These are phyloP conservation scores for Melastoma malabathricum DNA, from an alignment of 345 rosid species.

Conservation along the genomic window DNA sequence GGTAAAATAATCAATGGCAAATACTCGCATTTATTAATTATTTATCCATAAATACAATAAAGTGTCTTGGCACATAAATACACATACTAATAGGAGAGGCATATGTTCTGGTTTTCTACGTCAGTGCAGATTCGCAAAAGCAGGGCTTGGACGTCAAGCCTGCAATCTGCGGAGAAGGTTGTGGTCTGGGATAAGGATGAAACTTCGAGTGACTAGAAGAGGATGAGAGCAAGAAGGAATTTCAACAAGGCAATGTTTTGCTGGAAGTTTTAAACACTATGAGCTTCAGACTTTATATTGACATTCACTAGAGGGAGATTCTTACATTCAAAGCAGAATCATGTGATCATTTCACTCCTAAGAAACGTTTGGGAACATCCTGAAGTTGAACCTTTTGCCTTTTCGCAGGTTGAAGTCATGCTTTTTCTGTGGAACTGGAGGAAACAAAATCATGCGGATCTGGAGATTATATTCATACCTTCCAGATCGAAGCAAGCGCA, in stretches of 20 bases:
- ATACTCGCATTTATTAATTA: too few species aligned
- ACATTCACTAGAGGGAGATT: conserved; percentile 11
- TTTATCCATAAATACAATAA: too few species aligned
- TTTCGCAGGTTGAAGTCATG: conserved; percentile 47
- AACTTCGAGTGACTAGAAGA: conserved; percentile 23
- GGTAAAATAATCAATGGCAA: too few species aligned
- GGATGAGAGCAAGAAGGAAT: conserved; percentile 19
- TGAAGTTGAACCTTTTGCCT: conserved; percentile 22
- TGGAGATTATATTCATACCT: neutral
- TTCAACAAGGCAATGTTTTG: conserved; percentile 25
- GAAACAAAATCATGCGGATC: neutral
- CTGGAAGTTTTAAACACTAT: conserved; percentile 8
- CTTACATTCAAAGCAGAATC: conserved; percentile 5
- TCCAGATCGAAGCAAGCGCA: too few species aligned
- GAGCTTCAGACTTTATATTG: conserved; percentile 1
- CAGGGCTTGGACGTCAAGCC: conserved; percentile 21
- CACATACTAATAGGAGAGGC: too few species aligned
- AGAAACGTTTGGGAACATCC: conserved; percentile 29
- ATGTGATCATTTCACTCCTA: conserved; percentile 33
- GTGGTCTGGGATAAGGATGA: conserved; percentile 9
- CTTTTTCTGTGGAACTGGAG: conserved; percentile 12
- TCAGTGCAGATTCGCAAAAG: conserved; percentile 33
- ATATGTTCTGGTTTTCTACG: conserved; percentile 33
- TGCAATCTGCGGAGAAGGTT: conserved; percentile 14
- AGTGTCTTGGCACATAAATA: too few species aligned